Conservation (phyloP, 306 rosid genomes). For the Pachyrhizus erosus region DNA sequence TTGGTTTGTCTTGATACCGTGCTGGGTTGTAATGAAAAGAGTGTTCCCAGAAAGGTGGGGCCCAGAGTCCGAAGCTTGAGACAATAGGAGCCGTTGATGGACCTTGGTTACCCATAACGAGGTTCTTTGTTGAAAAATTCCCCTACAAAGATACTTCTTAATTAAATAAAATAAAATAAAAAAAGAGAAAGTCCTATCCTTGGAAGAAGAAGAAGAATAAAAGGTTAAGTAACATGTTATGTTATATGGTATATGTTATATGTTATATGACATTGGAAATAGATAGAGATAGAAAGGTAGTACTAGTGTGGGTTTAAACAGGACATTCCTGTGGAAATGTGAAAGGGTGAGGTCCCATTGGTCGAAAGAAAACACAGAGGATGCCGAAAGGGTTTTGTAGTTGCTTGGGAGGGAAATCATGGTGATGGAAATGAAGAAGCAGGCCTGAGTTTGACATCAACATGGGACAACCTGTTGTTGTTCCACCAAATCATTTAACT, state of each 20-base stretch:
- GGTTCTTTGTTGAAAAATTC: constrained; percentile 42
- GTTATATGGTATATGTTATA: too few species aligned
- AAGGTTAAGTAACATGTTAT: constrained; percentile 23
- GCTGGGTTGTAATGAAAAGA: not conserved
- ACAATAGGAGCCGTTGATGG: constrained; percentile 43
- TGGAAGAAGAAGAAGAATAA: not conserved
- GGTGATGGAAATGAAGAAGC: constrained; percentile 47
- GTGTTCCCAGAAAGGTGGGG: not conserved
- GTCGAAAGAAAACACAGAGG: not conserved
- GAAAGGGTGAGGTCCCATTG: constrained; percentile 40
- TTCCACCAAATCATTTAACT: constrained; percentile 50
- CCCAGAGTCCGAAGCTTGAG: constrained; percentile 14
- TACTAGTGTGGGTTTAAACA: not conserved
- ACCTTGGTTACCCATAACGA: constrained; percentile 38
- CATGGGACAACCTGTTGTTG: constrained; percentile 71
- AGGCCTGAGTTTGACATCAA: constrained; percentile 48
- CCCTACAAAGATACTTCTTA: constrained; percentile 42
- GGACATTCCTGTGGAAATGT: constrained; percentile 34
- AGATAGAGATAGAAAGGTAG: too few species aligned
- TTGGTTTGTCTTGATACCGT: constrained; percentile 14
- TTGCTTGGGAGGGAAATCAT: constrained; percentile 45
- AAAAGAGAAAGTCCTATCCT: not conserved
- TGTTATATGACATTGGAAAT: constrained; percentile 8
- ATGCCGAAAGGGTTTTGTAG: constrained; percentile 30
- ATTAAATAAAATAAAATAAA: not conserved